Evolutionary conservation across 2,329 filamentous ascomycete species (phyloP).

Genomic region (Fusarium concolor): DNA sequence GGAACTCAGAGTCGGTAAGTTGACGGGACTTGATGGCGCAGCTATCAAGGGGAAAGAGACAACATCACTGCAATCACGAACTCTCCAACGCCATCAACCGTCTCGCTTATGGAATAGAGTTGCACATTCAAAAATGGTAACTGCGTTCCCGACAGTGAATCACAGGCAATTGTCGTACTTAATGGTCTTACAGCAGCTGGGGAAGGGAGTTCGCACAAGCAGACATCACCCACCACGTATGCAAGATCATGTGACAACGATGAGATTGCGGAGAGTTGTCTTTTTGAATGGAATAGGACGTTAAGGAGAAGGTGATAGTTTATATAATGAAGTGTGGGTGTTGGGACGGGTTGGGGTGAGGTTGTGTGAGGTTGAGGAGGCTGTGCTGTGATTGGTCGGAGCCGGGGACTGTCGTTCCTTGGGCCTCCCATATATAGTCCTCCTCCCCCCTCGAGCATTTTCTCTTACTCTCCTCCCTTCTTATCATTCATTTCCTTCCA

Average conservation of each 20-base stretch:
- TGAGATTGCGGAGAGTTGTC: background rate
- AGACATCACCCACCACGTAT: too few relatives aligned
- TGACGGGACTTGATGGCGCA: too few relatives aligned
- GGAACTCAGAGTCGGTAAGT: too few relatives aligned
- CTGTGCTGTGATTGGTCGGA: conserved; percentile 36
- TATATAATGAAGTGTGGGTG: conserved; percentile 2
- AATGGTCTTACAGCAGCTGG: too few relatives aligned
- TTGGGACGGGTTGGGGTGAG: conserved; percentile 32
- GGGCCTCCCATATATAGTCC: conserved; percentile 37
- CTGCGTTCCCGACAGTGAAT: too few relatives aligned
- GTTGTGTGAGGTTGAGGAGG: conserved; percentile 39
- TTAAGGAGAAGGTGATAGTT: background rate
- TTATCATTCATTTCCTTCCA: conserved; percentile 28
- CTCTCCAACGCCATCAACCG: background rate
- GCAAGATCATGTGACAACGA: too few relatives aligned
- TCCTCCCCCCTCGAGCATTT: conserved; percentile 29
- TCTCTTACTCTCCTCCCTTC: conserved; percentile 34
- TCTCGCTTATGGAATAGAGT: too few relatives aligned
- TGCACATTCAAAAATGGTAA: too few relatives aligned
- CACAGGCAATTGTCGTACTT: too few relatives aligned
- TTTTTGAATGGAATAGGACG: background rate
- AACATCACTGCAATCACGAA: background rate
- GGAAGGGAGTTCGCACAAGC: too few relatives aligned
- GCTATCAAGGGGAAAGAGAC: background rate
- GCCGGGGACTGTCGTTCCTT: conserved; percentile 20